phyloP scores from a whole-genome alignment of 2,329 filamentous ascomycete genomes.

The Pseudogymnoascus sp. region DNA sequence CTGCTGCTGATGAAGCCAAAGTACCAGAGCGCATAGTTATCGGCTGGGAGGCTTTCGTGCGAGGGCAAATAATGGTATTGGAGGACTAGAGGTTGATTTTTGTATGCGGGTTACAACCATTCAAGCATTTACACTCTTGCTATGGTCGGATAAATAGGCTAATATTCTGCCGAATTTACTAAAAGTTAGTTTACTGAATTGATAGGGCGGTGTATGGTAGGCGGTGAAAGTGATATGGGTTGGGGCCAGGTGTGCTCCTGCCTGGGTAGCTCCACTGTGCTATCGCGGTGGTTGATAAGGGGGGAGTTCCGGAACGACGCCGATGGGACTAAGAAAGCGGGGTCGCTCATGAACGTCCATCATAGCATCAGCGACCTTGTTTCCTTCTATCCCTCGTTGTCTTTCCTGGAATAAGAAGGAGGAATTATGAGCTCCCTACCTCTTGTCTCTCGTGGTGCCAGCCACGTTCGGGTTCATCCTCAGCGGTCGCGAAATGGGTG shows the following conservation, averaged over 20 bases:
- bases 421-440: neutral
- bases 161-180: neutral
- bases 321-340: neutral
- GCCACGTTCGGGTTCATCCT: neutral
- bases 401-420: slow-evolving; percentile 2
- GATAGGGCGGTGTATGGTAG: neutral
- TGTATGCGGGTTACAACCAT: neutral
- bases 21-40: neutral
- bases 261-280: neutral
- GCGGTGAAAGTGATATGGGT: neutral
- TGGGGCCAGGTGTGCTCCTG: neutral
- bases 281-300: neutral
- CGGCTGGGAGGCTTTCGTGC: neutral
- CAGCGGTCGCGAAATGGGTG: slow-evolving; percentile 3
- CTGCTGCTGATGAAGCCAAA: neutral
- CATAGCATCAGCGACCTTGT: neutral
- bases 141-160: neutral
- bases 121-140: neutral
- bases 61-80: neutral
- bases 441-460: neutral
- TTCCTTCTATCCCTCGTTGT: neutral
- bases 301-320: neutral
- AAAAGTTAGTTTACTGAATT: neutral
- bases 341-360: neutral
- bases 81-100: no score